These are phyloP conservation scores for Salvia rosmarinus DNA, from an alignment of 257 asterid species.

Conservation along the genomic window DNA sequence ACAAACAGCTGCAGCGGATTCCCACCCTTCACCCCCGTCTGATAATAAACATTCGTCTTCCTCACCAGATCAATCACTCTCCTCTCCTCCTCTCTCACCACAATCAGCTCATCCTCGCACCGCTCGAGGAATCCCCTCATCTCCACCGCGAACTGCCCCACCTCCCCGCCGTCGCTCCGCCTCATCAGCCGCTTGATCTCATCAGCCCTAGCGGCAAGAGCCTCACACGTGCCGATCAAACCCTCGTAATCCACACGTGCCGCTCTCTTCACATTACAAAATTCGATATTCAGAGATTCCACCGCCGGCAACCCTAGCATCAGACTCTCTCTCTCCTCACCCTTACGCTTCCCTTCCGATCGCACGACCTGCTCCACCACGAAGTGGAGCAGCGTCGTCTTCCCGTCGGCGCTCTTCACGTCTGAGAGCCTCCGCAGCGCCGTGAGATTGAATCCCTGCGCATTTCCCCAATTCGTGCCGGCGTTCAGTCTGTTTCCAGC, in stretches of 20 bases:
- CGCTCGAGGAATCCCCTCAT: slow-evolving; percentile 76
- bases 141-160: slow-evolving; percentile 50
- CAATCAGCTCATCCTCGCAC: slow-evolving; percentile 67
- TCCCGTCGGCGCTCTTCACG: slow-evolving; percentile 77
- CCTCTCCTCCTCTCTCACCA: slow-evolving; percentile 68
- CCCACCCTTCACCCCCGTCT: slow-evolving; percentile 54
- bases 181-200: slow-evolving; percentile 51
- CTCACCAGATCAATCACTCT: slow-evolving; percentile 69
- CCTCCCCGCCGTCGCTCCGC: slow-evolving; percentile 41
- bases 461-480: slow-evolving; percentile 82
- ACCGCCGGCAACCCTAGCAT: slow-evolving; percentile 58
- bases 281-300: slow-evolving; percentile 44
- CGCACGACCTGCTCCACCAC: slow-evolving; percentile 78
- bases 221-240: slow-evolving; percentile 43
- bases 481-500: slow-evolving; percentile 89
- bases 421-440: slow-evolving; percentile 64
- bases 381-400: slow-evolving; percentile 76
- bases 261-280: slow-evolving; percentile 66
- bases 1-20: slow-evolving; percentile 61
- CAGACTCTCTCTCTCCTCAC: slow-evolving; percentile 47
- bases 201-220: slow-evolving; percentile 44
- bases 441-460: slow-evolving; percentile 73
- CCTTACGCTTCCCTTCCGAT: slow-evolving; percentile 66
- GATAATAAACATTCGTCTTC: slow-evolving; percentile 72
- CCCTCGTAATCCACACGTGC: slow-evolving; percentile 60